A percentile compares a stretch with the other conserved stretches of the same genome.
Conservation (phyloP, 2,329 filamentous ascomycete genomes). For the Fonsecaea nubica region DNA sequence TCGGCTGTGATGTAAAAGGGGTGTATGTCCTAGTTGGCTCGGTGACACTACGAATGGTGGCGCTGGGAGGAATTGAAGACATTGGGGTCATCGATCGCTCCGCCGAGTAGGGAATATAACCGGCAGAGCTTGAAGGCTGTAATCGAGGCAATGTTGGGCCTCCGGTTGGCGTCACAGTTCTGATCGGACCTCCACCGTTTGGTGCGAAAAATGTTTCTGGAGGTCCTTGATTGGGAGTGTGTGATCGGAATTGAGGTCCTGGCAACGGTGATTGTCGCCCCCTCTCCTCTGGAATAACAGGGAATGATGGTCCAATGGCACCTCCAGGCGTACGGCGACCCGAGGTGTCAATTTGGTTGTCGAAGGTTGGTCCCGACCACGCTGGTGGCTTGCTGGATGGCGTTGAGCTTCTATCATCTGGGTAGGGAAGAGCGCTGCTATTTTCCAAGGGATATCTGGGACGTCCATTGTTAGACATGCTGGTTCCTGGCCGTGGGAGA, state of each 20-base stretch:
- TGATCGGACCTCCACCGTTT: slow-evolving; percentile 21
- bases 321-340: slow-evolving; percentile 33
- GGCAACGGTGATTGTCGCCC: slow-evolving; percentile 37
- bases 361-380: slow-evolving; percentile 28
- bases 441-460: slow-evolving; percentile 33
- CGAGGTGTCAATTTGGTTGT: slow-evolving; percentile 14
- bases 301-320: slow-evolving; percentile 26
- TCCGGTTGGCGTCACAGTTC: slow-evolving; percentile 31
- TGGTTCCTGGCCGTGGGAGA: slow-evolving; percentile 39
- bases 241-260: slow-evolving; percentile 31
- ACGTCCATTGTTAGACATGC: slow-evolving; percentile 34
- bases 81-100: slow-evolving; percentile 34
- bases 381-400: slow-evolving; percentile 29
- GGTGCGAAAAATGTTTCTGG: slow-evolving; percentile 38
- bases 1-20: slow-evolving; percentile 24
- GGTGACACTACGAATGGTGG: slow-evolving; percentile 26
- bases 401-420: slow-evolving; percentile 32
- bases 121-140: slow-evolving; percentile 26
- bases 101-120: slow-evolving; percentile 32
- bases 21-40: slow-evolving; percentile 29
- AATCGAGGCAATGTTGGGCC: slow-evolving; percentile 33
- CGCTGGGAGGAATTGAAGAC: slow-evolving; percentile 30
- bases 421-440: slow-evolving; percentile 31
- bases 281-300: slow-evolving; percentile 34
- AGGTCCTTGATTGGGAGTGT: slow-evolving; percentile 31